Base-by-base conservation (phyloP, 1,284 basidiomycete genomes). In the Cryptococcus sp. region DNA sequence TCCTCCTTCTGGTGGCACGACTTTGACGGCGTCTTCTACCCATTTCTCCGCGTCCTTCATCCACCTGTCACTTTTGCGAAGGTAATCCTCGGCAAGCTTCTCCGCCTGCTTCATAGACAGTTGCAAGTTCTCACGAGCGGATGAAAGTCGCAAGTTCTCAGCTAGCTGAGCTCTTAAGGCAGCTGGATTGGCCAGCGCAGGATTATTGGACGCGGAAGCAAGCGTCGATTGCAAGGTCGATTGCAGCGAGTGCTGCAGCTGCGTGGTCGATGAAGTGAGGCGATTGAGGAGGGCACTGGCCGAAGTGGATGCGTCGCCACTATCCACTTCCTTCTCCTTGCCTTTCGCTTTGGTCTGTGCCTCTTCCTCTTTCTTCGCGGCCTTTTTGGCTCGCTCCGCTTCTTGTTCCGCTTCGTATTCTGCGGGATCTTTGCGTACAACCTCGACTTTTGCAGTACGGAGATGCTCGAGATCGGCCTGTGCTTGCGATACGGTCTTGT, bases 401-500 rank as follows among this genome's bases (percentile, higher is more conserved):
- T 66, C 65, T 61, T 67, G 60, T 45, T 71, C 67, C 16, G 62
- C 59, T 46, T 63, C 63, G 56, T 66, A 55, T 38, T 65, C 61
- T 26, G 63, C 67, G n/a, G 65, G 44, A n/a, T 71, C 67, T 50
- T 77, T 77, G 40, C 64, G 58, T 7, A 68, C 65, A 6, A 77
- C 71, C 52, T 78, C 77, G 17, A 77, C 70, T 49, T 74, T 77
- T 56, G 65, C 70, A 17, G 63, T 75, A 54, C 62, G 74, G 15
- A 74, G 75, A 34, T 69, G 74, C 52, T 80, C 85, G 50, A 92
- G 73, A 75, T 91, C 89, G 59, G 85, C 86, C 80, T 93, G 90
- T 37, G 90, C 90, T 71, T 93, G 89, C 4, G 83, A 79, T 52
- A 92, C 88, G 29, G 88, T 90, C 47, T 86, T 84, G 37, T 85